These are phyloP conservation scores for Curvularia sp. DNA, from an alignment of 2,329 filamentous ascomycete genomes.

Conservation along the genomic window DNA sequence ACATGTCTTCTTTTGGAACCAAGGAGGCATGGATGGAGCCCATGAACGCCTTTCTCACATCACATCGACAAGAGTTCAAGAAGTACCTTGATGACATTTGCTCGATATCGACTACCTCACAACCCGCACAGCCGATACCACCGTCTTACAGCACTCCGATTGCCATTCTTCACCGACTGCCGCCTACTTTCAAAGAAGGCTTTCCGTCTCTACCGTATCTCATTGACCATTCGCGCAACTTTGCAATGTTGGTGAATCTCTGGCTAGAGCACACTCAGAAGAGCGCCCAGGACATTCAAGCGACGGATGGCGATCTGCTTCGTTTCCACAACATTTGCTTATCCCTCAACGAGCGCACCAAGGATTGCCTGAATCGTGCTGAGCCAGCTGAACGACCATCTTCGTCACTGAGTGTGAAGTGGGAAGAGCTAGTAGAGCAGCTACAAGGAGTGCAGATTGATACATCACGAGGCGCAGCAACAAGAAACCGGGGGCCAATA, in stretches of 20 bases:
- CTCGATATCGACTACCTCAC: slow-evolving; percentile 73
- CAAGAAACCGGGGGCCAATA: slow-evolving; percentile 39
- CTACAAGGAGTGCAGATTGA: slow-evolving; percentile 49
- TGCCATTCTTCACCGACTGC: slow-evolving; percentile 83
- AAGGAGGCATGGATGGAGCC: slow-evolving; percentile 99
- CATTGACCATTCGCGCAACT: slow-evolving; percentile 85
- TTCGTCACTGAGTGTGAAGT: slow-evolving; percentile 57
- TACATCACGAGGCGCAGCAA: slow-evolving; percentile 41
- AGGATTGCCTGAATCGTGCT: slow-evolving; percentile 59
- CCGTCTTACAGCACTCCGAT: slow-evolving; percentile 92
- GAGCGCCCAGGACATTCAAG: slow-evolving; percentile 48
- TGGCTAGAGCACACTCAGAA: slow-evolving; percentile 68
- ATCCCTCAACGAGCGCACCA: slow-evolving; percentile 56
- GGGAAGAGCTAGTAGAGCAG: slow-evolving; percentile 61
- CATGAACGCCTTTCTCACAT: slow-evolving; percentile 86
- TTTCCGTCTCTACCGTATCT: slow-evolving; percentile 93
- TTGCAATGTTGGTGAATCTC: slow-evolving; percentile 80
- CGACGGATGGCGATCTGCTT: slow-evolving; percentile 55
- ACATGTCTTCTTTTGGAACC: slow-evolving; percentile 88
- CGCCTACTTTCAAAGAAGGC: slow-evolving; percentile 82
- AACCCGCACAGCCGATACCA: slow-evolving; percentile 68
- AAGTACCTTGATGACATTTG: slow-evolving; percentile 87
- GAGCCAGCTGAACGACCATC: slow-evolving; percentile 61
- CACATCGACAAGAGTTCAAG: slow-evolving; percentile 81
- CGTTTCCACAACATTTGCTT: slow-evolving; percentile 59